Base-by-base conservation (phyloP, 768 basidiomycete species). In the Fomitopsis serialis region DNA sequence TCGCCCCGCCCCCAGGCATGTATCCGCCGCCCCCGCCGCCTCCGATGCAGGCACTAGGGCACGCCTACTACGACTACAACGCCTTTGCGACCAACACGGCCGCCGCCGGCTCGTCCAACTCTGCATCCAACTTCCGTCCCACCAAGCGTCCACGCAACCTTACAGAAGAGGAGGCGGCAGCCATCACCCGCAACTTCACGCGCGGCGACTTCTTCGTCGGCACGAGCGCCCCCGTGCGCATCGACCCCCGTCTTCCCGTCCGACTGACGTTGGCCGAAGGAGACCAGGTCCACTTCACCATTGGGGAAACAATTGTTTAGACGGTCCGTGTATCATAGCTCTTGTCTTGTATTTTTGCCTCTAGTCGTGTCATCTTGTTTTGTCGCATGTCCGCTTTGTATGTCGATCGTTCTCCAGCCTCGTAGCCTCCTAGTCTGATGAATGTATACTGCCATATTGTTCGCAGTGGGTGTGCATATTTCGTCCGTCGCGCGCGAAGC, bases 191-290 rank as follows among this genome's bases (percentile, higher is more conserved):
- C 66, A 89, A 88, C 61, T 91, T 87, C 61, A 84, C 74, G 56
- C 80, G 89, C 48, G 89, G 89, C 3, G 88, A 91, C 65, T 91
- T 91, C 66, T 91, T 82, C 62, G 85, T 91, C 48, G 89, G 88
- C 51, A 81, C 75, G 35, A 89, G 85, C 59, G 89, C 87, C 1
- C 89, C 89, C 9, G 86, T 91, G 43, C 81, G 87, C 60, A 90
- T 91, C 68, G 89, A 91, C 64, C 87, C 88, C 21, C 81, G 88
- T 50, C 70, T 91, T 42, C 87, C 89, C 13, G 89, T 91, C 56
- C 75, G 86, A 55, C 80, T 91, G 29, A 89, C 87, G 21, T 76
- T 91, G 40, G 87, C 87, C 24, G 89, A 91, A 61, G 87, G 87
- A 29, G 89, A 91, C 64, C 84, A 87, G 60, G 89, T 91, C 25